These are phyloP conservation scores for Serendipita sp. DNA, from an alignment of 768 basidiomycete species.

Conservation along the genomic window DNA sequence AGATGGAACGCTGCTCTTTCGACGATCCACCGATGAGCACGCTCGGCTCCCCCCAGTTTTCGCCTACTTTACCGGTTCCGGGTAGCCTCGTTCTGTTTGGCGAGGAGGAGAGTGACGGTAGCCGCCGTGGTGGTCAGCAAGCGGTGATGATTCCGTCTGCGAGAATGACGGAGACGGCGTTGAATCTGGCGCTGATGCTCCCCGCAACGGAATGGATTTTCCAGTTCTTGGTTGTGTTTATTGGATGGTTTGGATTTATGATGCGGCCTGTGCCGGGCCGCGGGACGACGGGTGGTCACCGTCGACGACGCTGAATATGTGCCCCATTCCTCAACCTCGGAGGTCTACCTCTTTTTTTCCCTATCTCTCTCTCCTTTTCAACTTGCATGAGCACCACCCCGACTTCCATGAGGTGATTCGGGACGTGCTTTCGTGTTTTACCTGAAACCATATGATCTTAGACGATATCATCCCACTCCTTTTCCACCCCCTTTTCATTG, in stretches of 20 bases:
- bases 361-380: too few species aligned
- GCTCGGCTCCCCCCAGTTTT: not conserved
- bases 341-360: too few species aligned
- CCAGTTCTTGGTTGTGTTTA: slow-evolving; percentile 4
- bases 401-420: too few species aligned
- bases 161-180: not conserved
- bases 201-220: slow-evolving; percentile 3
- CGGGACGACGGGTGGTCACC: too few species aligned
- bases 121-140: not conserved
- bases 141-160: not conserved
- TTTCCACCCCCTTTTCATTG: too few species aligned
- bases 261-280: not conserved
- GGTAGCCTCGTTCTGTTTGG: not conserved
- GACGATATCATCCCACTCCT: too few species aligned
- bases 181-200: slow-evolving; percentile 4
- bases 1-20: too few species aligned
- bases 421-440: too few species aligned
- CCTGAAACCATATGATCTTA: too few species aligned
- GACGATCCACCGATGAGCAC: not conserved
- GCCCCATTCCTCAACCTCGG: too few species aligned
- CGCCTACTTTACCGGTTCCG: not conserved
- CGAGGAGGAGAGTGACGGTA: not conserved
- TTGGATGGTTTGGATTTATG: slow-evolving; percentile 5
- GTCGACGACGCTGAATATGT: too few species aligned
- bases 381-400: too few species aligned